Evolutionary conservation across 495 filamentous ascomycete genomes (phyloP).

Genomic region (Podospora tetraspora): DNA sequence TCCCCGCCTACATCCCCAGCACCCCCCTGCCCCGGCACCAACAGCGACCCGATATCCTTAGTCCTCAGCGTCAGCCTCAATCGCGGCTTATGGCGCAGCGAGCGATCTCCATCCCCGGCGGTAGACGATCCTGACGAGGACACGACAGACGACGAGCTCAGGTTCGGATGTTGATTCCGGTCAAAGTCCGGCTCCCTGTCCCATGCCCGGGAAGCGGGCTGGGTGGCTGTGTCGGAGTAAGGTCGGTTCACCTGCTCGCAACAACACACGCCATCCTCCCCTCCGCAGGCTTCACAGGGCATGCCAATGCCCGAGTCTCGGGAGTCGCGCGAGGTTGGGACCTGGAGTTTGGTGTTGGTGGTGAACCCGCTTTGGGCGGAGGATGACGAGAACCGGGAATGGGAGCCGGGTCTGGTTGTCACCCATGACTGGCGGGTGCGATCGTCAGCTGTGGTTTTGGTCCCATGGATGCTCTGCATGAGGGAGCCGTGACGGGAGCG

Average conservation of each 20-base stretch:
- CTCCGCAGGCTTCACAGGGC: slow-evolving; percentile 13
- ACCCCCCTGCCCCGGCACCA: not conserved
- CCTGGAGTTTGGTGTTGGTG: not conserved
- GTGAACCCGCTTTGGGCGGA: not conserved
- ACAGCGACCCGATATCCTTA: not conserved
- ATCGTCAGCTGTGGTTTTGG: not conserved
- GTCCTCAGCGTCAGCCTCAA: slow-evolving; percentile 17
- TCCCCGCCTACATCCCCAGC: not conserved
- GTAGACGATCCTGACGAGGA: not conserved
- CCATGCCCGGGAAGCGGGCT: not conserved
- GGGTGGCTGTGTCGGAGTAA: not conserved
- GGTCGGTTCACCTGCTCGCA: slow-evolving; percentile 1
- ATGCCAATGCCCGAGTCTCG: slow-evolving; percentile 25
- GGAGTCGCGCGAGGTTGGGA: slow-evolving; percentile 10
- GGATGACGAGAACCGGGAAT: not conserved
- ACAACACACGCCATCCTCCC: slow-evolving; percentile 11
- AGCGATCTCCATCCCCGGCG: not conserved
- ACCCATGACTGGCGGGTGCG: not conserved
- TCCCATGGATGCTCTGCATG: not conserved
- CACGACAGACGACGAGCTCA: not conserved
- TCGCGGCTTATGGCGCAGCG: slow-evolving; percentile 11
- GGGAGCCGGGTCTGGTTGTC: not conserved
- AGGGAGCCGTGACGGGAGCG: slow-evolving; percentile 9
- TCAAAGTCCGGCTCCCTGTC: not conserved
- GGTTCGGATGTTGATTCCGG: not conserved